Conservation (phyloP, 1,284 basidiomycete species). For the Cryptococcus floricola region DNA sequence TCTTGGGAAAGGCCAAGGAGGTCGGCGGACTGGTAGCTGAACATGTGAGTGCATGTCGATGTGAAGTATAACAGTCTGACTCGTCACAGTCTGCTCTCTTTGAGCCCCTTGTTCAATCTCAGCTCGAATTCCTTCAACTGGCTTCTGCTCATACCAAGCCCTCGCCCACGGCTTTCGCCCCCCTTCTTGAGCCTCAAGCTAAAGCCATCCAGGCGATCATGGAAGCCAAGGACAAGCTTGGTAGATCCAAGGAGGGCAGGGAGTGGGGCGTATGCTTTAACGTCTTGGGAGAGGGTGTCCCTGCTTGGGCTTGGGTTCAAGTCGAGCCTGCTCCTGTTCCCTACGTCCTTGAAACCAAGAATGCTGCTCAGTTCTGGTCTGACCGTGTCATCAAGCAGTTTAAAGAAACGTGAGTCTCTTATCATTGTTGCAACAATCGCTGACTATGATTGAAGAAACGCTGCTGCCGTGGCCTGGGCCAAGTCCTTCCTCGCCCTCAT, state of each 20-base stretch:
- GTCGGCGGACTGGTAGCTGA: slow-evolving; percentile 72
- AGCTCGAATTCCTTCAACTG: slow-evolving; percentile 65
- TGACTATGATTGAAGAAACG: slow-evolving; percentile 58
- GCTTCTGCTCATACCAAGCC: slow-evolving; percentile 78
- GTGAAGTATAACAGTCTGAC: not conserved
- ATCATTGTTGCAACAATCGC: not conserved
- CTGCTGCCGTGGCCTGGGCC: slow-evolving; percentile 87
- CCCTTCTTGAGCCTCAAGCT: slow-evolving; percentile 68
- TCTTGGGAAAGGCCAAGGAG: slow-evolving; percentile 66
- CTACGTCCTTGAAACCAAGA: slow-evolving; percentile 79
- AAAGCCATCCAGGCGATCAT: slow-evolving; percentile 70
- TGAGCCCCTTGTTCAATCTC: slow-evolving; percentile 63
- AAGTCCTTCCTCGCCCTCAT: slow-evolving; percentile 67
- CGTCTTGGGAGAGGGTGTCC: slow-evolving; percentile 74
- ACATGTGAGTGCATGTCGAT: slow-evolving; percentile 58
- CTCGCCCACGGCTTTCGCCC: slow-evolving; percentile 50
- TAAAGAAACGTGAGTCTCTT: slow-evolving; percentile 76
- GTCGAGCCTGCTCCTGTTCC: slow-evolving; percentile 78
- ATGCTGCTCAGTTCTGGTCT: slow-evolving; percentile 83
- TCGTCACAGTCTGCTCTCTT: slow-evolving; percentile 62
- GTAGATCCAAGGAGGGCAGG: slow-evolving; percentile 62
- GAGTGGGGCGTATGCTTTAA: slow-evolving; percentile 80
- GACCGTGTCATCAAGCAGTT: slow-evolving; percentile 89
- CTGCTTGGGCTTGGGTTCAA: slow-evolving; percentile 88
- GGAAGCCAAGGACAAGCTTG: slow-evolving; percentile 74